Evolutionary conservation across 2,329 filamentous ascomycete species (phyloP), one percentile per base, ranked within the genome.

Genomic region (Sordariomycetes sp.): DNA sequence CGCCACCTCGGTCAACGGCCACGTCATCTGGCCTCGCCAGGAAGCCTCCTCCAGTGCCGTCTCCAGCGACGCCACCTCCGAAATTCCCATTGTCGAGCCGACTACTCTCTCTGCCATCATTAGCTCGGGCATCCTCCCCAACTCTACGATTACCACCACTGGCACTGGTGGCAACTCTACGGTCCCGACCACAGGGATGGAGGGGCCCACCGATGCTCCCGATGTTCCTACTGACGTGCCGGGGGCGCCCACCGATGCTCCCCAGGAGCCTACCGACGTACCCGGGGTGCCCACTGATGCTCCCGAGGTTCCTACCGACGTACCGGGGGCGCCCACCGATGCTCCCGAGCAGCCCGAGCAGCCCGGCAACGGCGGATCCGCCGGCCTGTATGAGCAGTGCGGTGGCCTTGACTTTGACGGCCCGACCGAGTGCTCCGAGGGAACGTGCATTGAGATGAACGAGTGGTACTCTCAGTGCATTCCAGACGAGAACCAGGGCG

Each of bases 401-500:
- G 65, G 62, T 56, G 65, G 62, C 10, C 36, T 56, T 45, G 62
- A 62, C 13, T 68, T 63, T 61, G 64, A 59, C 35, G 66, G 65
- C 2, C 60, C 66, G 0, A 66, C 63, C 0, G 61, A 60, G 2
- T 68, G 66, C 45, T 61, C 62, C 1, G 57, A 62, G 52, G 66
- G 65, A 34, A 66, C 62, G 15, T 68, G 66, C 61, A 67, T 62
- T 22, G 61, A 59, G 32, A 59, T 60, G 20, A 64, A 61, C 58
- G 59, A 66, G 22, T 65, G 61, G 36, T 67, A 68, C 60, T 62
- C 59, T 35, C 65, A 68, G 61, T 68, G 62, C 69, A 65, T 80
- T 74, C 32, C 76, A 58, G 58, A 64, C 32, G 54, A 56, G 5
- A 17, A 2, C 7, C 24, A 7, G n/a, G 28, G 28, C 8, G 28